Base-by-base conservation (phyloP, 2,329 filamentous ascomycete species). In the Nemania sp. region DNA sequence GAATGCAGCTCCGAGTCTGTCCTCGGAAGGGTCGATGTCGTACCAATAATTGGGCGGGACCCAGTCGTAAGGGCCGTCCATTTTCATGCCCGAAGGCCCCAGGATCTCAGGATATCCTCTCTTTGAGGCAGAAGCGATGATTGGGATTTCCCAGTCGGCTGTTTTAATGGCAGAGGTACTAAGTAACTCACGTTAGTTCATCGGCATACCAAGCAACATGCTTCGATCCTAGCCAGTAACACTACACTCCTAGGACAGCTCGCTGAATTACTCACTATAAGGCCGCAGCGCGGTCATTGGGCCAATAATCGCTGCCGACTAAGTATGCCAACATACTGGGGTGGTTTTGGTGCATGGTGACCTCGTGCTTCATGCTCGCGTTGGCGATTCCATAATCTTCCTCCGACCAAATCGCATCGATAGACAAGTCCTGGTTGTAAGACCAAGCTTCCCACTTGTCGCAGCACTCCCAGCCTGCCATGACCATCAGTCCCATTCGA, bases 51-150 rank as follows among this genome's bases (percentile, higher is more conserved):
- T 83, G 0, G 83, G 83, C 0, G 84, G 80, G 0, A 84, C 81
- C 82, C 82, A 87, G 62, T 86, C 84, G 59, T 87, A 87, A 0
- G 84, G 84, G 0, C 84, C 84, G 0, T 80, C 76, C 83, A 87
- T 87, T 62, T 85, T 86, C 78, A 87, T 80, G 0, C 83, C 83
- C 0, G 79, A 78, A 0, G 80, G 78, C 0, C 80, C 81, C 0
- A 86, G 71, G 1, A 72, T 64, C 7, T 74, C 58, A 0, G 83
- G 78, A 49, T 73, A 82, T 1, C 82, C 81, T 8, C 77, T 73
- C 61, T 80, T 80, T 2, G 77, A 75, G 0, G 83, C 84, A 0
- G 82, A 83, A 1, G 80, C 73, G 33, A 86, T 74, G 33, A 86
- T 75, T 0, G 84, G 82, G 2, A 71, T 73, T 22, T 80, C 70